A percentile compares a stretch with the other conserved stretches of the same genome.
Evolutionary conservation across 2,329 filamentous ascomycete species (phyloP).

Genomic region (Penicillium olsonii): DNA sequence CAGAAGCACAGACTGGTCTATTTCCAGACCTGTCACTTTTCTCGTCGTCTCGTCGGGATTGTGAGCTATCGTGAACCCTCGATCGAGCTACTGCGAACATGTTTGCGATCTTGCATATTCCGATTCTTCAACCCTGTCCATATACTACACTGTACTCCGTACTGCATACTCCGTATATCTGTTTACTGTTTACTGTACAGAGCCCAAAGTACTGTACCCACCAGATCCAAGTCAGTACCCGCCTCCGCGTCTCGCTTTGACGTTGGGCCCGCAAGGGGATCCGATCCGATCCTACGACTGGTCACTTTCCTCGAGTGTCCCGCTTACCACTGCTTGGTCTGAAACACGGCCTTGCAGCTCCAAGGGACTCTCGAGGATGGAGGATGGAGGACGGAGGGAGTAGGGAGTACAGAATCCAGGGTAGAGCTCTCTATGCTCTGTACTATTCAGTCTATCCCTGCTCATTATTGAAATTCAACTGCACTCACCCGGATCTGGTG

Average conservation of each 20-base stretch:
- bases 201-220: too few species aligned
- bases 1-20: constrained; percentile 21
- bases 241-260: constrained; percentile 6
- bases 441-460: too few species aligned
- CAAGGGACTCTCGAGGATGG: too few species aligned
- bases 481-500: too few species aligned
- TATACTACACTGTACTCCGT: too few species aligned
- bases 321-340: background rate
- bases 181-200: too few species aligned
- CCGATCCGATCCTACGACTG: background rate
- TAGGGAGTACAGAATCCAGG: too few species aligned
- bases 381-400: too few species aligned
- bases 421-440: too few species aligned
- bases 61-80: constrained; percentile 25
- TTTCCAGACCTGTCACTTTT: constrained; percentile 24
- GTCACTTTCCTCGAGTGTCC: background rate
- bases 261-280: constrained; percentile 2
- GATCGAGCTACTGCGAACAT: constrained; percentile 5
- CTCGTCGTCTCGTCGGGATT: background rate
- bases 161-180: too few species aligned
- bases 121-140: background rate
- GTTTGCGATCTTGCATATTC: background rate
- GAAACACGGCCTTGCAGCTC: constrained; percentile 3
- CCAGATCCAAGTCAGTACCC: background rate
- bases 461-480: too few species aligned